These are phyloP conservation scores for Fusarium newnesense DNA, from an alignment of 2,329 filamentous ascomycete genomes.

Conservation along the genomic window DNA sequence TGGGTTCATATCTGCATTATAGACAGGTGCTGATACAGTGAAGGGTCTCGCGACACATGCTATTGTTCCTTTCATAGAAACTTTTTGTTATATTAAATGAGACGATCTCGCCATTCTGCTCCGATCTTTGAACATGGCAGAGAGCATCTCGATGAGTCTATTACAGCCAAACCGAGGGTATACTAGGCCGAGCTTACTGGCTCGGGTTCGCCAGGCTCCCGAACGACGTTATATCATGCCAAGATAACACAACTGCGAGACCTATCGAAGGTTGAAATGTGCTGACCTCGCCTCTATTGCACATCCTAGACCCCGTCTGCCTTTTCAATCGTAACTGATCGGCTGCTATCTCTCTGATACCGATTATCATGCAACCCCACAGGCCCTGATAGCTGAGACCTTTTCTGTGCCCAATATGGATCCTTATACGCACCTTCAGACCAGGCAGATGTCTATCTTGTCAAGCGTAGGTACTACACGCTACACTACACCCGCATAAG, in stretches of 20 bases:
- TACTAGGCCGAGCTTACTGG: not conserved
- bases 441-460: slow-evolving; percentile 37
- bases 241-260: not conserved
- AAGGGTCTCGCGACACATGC: not conserved
- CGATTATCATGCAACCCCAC: slow-evolving; percentile 23
- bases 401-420: slow-evolving; percentile 35
- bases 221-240: slow-evolving; percentile 5
- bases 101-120: slow-evolving; percentile 1
- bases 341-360: slow-evolving; percentile 1
- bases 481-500: slow-evolving; percentile 18
- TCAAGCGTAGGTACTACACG: slow-evolving; percentile 11
- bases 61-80: not conserved
- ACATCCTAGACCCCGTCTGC: not conserved
- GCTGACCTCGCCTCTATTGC: not conserved
- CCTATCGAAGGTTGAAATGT: not conserved
- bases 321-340: slow-evolving; percentile 3
- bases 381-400: slow-evolving; percentile 34
- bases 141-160: slow-evolving; percentile 16
- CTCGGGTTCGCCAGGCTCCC: slow-evolving; percentile 7
- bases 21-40: not conserved
- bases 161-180: slow-evolving; percentile 5
- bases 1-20: slow-evolving; percentile 20
- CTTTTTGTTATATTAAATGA: slow-evolving; percentile 2
- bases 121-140: not conserved
- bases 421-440: slow-evolving; percentile 13